phyloP scores from a whole-genome alignment of 176 grass and related monocot species.

The Ananas comosus region DNA sequence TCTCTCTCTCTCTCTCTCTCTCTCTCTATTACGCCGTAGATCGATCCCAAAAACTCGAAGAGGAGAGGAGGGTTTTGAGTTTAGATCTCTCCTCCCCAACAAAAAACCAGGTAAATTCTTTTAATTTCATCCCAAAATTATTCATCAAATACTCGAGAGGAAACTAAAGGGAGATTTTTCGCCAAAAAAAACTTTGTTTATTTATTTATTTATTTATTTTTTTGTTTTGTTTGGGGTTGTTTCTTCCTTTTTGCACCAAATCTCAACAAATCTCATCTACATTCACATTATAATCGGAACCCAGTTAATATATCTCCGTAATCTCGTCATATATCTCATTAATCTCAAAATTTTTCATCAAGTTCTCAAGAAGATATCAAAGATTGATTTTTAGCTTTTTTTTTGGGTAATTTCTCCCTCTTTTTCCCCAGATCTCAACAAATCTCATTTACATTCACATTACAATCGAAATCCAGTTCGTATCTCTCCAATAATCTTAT shows the following conservation, averaged over 20 bases:
- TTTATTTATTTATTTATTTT: neutral
- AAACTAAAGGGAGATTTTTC: neutral
- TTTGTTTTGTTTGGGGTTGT: neutral
- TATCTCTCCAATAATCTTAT: too few relatives aligned
- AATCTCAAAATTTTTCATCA: too few relatives aligned
- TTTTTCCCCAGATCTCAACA: too few relatives aligned
- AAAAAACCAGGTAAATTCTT: neutral
- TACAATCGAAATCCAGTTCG: too few relatives aligned
- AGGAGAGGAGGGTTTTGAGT: neutral
- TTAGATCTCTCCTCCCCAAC: constrained; percentile 24
- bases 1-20: neutral
- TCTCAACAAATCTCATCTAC: neutral
- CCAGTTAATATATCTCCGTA: neutral
- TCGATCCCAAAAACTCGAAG: neutral
- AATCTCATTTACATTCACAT: too few relatives aligned
- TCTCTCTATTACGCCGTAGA: neutral
- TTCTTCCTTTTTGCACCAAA: neutral
- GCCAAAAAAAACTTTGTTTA: too few relatives aligned
- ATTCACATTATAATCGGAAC: neutral
- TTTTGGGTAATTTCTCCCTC: too few relatives aligned
- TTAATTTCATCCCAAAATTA: neutral
- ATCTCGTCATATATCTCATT: neutral
- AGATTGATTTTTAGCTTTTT: too few relatives aligned
- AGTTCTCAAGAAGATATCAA: too few relatives aligned
- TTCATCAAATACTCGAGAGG: neutral